Base-by-base conservation (phyloP, 805 yeast genomes). In the Candida alai region DNA sequence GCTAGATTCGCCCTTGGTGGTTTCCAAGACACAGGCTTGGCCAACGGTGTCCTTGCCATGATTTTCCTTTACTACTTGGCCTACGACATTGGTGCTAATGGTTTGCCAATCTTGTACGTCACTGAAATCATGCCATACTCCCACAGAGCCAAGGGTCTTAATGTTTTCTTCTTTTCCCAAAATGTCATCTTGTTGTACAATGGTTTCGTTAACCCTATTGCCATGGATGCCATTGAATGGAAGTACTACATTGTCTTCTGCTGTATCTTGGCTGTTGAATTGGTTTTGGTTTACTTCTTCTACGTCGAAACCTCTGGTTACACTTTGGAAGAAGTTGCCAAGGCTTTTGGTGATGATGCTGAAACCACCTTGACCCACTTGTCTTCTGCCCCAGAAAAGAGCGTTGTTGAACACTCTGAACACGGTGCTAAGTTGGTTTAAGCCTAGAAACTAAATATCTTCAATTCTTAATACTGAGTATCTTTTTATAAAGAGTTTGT, bases 101-200 rank as follows among this genome's bases (percentile, higher is more conserved):
- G 75, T 25, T 56, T 70, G 35, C 73, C 74, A 33, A 62, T 51
- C 47, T 45, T 68, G 28, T 73, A 72, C 47, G 45, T 64, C 33
- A 68, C 77, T 25, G 78, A 68, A 45, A 44, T 58, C 38, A 50
- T 60, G 43, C 63, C 65, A 6, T 60, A 54, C 48, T 43, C 54
- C 19, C 58, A 60, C 46, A 51, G 74, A 43, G 67, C 72, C 15
- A 65, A 66, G 49, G 73, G 70, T 28, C 41, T 62, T 28, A 59
- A 54, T 34, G 34, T 66, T 23, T 52, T 53, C 46, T 49, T 41
- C 30, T 40, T 49, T 29, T 30, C 45, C 23, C 47, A 41, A 14
- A 51, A 47, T 24, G 26, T 49, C 16, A 41, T 51, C 27, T 39
- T 43, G 21, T 36, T 58, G 11, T 59, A 48, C 36, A 53, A 54